Evolutionary conservation across 192 early-diverging fungal genomes (phyloP).

Genomic region (Coemansia sp.): DNA sequence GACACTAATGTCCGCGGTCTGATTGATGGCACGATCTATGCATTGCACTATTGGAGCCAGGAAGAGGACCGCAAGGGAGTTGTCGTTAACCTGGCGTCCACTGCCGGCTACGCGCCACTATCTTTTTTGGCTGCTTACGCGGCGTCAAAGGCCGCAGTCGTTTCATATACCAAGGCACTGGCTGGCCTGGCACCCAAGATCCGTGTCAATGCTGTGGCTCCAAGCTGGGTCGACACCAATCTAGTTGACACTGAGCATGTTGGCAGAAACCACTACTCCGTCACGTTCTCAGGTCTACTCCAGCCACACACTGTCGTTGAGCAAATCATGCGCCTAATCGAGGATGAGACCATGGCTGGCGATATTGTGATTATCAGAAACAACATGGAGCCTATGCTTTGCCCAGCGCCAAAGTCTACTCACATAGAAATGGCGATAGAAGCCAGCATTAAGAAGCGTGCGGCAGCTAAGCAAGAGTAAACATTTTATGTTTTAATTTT

Average conservation of each 20-base stretch:
- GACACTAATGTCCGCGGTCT: conserved; percentile 70
- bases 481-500: not conserved
- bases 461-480: conserved; percentile 2
- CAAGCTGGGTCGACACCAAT: conserved; percentile 56
- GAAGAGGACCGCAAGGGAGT: conserved; percentile 56
- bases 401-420: conserved; percentile 19
- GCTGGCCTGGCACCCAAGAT: conserved; percentile 51
- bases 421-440: not conserved
- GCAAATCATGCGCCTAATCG: conserved; percentile 58
- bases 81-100: conserved; percentile 70
- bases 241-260: conserved; percentile 45
- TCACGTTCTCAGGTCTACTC: conserved; percentile 22
- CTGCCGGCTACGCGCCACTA: conserved; percentile 59
- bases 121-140: conserved; percentile 63
- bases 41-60: conserved; percentile 59
- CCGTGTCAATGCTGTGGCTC: conserved; percentile 65
- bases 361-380: conserved; percentile 38
- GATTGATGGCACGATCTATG: conserved; percentile 69
- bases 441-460: not conserved
- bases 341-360: conserved; percentile 54
- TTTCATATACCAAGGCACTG: conserved; percentile 55
- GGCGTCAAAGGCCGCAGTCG: conserved; percentile 74
- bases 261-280: conserved; percentile 24
- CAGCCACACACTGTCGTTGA: conserved; percentile 51
- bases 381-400: conserved; percentile 6